Conservation (phyloP, 768 basidiomycete genomes). For the Boletales sp. region DNA sequence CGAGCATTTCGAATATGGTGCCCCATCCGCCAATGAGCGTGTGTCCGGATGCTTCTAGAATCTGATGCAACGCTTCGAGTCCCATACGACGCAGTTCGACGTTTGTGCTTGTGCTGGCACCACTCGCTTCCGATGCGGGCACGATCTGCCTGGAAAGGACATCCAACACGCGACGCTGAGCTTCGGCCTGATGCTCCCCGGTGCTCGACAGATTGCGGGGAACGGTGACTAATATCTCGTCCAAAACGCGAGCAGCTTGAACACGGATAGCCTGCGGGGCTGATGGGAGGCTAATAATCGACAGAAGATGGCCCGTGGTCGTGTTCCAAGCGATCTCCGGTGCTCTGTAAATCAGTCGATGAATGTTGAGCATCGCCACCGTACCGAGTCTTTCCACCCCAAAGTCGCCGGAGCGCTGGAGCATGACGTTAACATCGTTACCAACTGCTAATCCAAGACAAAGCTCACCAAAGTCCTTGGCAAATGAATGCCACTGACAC, state of each 20-base stretch:
- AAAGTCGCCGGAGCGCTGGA: slow-evolving; percentile 86
- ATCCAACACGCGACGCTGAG: slow-evolving; percentile 82
- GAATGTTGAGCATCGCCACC: slow-evolving; percentile 78
- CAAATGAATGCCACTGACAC: slow-evolving; percentile 87
- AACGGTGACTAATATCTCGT: slow-evolving; percentile 77
- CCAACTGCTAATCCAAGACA: background rate
- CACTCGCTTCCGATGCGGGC: slow-evolving; percentile 34
- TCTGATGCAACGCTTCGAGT: slow-evolving; percentile 83
- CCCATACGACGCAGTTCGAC: slow-evolving; percentile 88
- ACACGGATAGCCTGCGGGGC: slow-evolving; percentile 79
- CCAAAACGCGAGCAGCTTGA: slow-evolving; percentile 85
- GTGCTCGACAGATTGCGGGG: slow-evolving; percentile 64
- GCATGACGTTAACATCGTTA: background rate
- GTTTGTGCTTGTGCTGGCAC: slow-evolving; percentile 42
- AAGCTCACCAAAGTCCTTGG: slow-evolving; percentile 68
- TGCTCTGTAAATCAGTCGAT: slow-evolving; percentile 80
- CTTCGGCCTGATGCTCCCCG: slow-evolving; percentile 60
- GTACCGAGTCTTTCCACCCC: slow-evolving; percentile 84
- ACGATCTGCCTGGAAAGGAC: slow-evolving; percentile 82
- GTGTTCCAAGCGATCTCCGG: slow-evolving; percentile 83
- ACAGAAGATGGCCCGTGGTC: slow-evolving; percentile 76
- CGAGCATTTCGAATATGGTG: slow-evolving; percentile 87
- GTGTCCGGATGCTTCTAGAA: slow-evolving; percentile 88
- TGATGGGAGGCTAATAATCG: slow-evolving; percentile 61
- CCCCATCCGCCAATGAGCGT: slow-evolving; percentile 93